Evolutionary conservation across 129 eudicot genomes (phyloP), one percentile per base, ranked within the genome.

Genomic region (Saposhnikovia divaricata): DNA sequence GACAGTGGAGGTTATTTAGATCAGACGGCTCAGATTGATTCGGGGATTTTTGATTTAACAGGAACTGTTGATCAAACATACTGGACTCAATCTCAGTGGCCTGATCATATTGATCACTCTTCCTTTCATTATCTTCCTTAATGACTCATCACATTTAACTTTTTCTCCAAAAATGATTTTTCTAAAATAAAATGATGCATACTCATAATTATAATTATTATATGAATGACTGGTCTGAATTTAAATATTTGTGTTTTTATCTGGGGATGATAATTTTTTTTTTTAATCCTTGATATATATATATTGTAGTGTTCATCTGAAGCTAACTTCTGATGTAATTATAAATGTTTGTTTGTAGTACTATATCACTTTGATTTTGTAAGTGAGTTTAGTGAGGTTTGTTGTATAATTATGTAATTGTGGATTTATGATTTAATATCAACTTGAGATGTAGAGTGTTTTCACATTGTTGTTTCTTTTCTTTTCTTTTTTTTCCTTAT

Each of bases 51-150:
- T 88, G 96, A 90, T 87, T 81, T 90, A 37, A 81, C 90, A 9
- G 92, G 90, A 40, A 82, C 82, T 48, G 84, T 86, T 19, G 92
- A 88, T 88, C 96, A 84, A 47, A 73, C 92, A 2, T 90, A 88
- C 86, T 90, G 96, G 92, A 87, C 74, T 75, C 89, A 87, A 80
- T 70, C 89, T 46, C 90, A 90, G 42, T 90, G 96, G 96, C 68
- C 82, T 46, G 90, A 88, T 74, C 81, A 83, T 45, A 84, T 45
- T 61, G 82, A 83, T 51, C 88, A 86, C 42, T 87, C 86, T n/a
- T 8, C 63, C 27, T 86, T 90, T 78, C 78, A 88, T 86, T 87
- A 87, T 74, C 89, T 89, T 57, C 96, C 89, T 14, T 90, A 76
- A 86, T 50, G 11, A 46, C 55, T 59, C 63, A 6, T 31, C 40